These are phyloP conservation scores for Dactylellina cionopaga DNA, from an alignment of 2,329 filamentous ascomycete species.

Conservation along the genomic window DNA sequence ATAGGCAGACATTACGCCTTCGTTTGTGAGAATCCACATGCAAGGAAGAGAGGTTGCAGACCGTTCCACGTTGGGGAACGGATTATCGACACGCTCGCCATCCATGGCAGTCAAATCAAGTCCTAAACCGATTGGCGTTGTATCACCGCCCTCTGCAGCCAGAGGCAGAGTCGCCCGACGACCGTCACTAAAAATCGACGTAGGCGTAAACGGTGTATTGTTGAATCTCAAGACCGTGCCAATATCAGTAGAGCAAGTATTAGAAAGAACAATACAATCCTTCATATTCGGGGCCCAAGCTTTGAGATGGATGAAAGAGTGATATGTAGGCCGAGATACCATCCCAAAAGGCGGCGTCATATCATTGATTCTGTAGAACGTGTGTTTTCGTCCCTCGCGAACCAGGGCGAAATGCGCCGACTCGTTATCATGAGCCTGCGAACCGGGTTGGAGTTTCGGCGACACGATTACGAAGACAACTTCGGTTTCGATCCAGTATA, in stretches of 20 bases:
- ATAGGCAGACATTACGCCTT: conserved; percentile 85
- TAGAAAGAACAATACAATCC: conserved; percentile 83
- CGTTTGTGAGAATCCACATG: conserved; percentile 85
- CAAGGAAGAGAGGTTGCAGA: conserved; percentile 84
- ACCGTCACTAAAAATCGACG: conserved; percentile 77
- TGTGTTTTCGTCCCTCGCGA: conserved; percentile 70
- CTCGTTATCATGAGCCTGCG: conserved; percentile 52
- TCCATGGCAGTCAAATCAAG: conserved; percentile 86
- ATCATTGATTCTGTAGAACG: conserved; percentile 78
- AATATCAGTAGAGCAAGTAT: conserved; percentile 81
- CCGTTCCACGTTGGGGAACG: conserved; percentile 71
- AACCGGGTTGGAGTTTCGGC: conserved; percentile 64
- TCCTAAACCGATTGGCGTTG: conserved; percentile 79
- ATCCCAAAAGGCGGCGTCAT: conserved; percentile 77
- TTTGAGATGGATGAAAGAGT: conserved; percentile 79
- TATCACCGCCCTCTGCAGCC: conserved; percentile 72
- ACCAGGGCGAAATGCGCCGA: conserved; percentile 84
- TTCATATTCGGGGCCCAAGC: conserved; percentile 82
- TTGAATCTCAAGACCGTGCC: conserved; percentile 77
- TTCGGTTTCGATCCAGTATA: conserved; percentile 89
- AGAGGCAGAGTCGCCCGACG: conserved; percentile 79
- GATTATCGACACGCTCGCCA: conserved; percentile 42
- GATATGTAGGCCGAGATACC: conserved; percentile 74
- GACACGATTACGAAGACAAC: conserved; percentile 84
- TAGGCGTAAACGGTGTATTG: conserved; percentile 71